Conservation (phyloP, 176 grass and related monocot genomes). For the Oryza officinalis region DNA sequence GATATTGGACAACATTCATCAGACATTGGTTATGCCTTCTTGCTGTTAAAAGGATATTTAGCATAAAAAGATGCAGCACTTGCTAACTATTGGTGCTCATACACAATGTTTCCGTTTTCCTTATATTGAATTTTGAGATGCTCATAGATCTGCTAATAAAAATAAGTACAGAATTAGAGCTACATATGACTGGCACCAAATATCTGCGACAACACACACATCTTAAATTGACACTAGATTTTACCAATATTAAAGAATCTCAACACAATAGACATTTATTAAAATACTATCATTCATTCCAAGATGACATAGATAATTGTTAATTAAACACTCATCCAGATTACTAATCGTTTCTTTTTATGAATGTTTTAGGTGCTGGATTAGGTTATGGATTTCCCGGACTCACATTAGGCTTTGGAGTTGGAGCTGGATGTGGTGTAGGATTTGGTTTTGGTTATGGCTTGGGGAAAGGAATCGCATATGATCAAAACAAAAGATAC, state of each 20-base stretch:
- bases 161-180: not conserved
- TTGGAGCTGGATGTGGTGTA: conserved; percentile 76
- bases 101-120: not conserved
- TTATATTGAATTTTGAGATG: not conserved
- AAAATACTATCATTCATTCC: not conserved
- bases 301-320: not conserved
- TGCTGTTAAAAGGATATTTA: not conserved
- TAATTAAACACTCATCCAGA: not conserved
- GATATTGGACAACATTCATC: not conserved
- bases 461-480: conserved; percentile 70
- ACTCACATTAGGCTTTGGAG: conserved; percentile 71
- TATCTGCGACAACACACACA: not conserved
- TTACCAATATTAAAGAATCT: not conserved
- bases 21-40: not conserved
- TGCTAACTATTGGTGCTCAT: not conserved
- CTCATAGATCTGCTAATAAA: not conserved
- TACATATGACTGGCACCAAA: not conserved
- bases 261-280: not conserved
- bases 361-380: conserved; percentile 58
- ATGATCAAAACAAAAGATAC: conserved; percentile 55
- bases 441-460: conserved; percentile 87
- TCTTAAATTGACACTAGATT: not conserved
- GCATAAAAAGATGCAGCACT: not conserved
- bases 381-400: conserved; percentile 83
- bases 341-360: not conserved